Percentiles rank a stretch among this genome's conserved stretches.
These are phyloP conservation scores for Acanthamoeba lenticulata DNA, from an alignment of 208 protist genomes.

Conservation along the genomic window DNA sequence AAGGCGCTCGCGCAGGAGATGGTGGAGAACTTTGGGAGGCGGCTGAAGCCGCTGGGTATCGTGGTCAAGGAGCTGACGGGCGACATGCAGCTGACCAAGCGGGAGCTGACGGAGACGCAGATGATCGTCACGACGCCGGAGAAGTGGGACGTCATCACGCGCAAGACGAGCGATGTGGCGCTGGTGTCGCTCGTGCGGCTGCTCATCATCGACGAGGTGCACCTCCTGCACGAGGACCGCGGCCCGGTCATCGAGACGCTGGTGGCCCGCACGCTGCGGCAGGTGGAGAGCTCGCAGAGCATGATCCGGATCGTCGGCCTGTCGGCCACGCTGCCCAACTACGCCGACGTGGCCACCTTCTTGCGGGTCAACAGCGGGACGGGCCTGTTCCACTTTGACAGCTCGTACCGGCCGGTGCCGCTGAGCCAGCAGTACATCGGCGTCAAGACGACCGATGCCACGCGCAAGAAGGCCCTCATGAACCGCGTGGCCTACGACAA, in stretches of 20 bases:
- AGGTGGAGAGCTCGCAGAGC: slow-evolving; percentile 92
- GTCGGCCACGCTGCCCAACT: slow-evolving; percentile 99
- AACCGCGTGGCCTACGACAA: slow-evolving; percentile 86
- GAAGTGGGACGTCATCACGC: slow-evolving; percentile 99
- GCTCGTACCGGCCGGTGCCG: slow-evolving; percentile 97
- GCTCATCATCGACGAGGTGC: slow-evolving; percentile 99
- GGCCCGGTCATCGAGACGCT: slow-evolving; percentile 98
- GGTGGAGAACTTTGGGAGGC: slow-evolving; percentile 94
- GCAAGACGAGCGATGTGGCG: slow-evolving; percentile 97
- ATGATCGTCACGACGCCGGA: slow-evolving; percentile 99
- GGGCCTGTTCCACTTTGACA: slow-evolving; percentile 97
- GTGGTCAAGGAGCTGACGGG: slow-evolving; percentile 96
- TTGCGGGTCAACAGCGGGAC: slow-evolving; percentile 92
- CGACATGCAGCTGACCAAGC: slow-evolving; percentile 99
- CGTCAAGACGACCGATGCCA: slow-evolving; percentile 85
- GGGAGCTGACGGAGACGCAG: slow-evolving; percentile 96
- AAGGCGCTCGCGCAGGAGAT: slow-evolving; percentile 99
- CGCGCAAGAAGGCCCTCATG: slow-evolving; percentile 79
- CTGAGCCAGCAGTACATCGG: slow-evolving; percentile 97
- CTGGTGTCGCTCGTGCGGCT: slow-evolving; percentile 92
- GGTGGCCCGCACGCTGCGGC: slow-evolving; percentile 96
- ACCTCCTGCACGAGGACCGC: slow-evolving; percentile 98
- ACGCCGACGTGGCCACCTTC: slow-evolving; percentile 98
- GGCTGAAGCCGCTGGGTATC: slow-evolving; percentile 87
- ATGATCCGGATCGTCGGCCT: slow-evolving; percentile 96